Conservation (phyloP, 73 alveolate genomes). For the Paraurostyla sp. region DNA sequence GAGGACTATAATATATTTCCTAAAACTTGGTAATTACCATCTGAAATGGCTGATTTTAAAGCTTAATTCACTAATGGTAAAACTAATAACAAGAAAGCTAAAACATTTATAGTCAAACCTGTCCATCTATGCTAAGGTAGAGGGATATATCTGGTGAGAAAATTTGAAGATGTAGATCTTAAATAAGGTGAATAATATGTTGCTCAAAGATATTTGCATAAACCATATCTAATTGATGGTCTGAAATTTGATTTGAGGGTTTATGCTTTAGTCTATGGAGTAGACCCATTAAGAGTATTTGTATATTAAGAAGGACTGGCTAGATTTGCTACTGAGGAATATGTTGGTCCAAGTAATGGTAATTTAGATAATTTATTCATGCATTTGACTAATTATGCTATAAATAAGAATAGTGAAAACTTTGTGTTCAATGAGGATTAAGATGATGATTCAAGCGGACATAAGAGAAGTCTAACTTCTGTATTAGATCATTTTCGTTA, state of each 20-base stretch:
- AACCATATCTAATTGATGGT: conserved; percentile 96
- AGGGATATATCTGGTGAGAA: conserved; percentile 30
- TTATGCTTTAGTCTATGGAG: conserved; percentile 74
- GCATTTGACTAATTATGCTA: conserved; percentile 71
- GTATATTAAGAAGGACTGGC: conserved; percentile 77
- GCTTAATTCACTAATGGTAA: not conserved
- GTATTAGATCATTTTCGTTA: not conserved
- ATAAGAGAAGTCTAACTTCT: conserved; percentile 51
- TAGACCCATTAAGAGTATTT: conserved; percentile 73
- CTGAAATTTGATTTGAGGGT: conserved; percentile 97
- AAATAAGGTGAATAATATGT: conserved; percentile 61
- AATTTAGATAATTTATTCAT: conserved; percentile 60
- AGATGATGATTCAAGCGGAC: conserved; percentile 66
- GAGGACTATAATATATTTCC: conserved; percentile 50
- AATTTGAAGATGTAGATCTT: conserved; percentile 42
- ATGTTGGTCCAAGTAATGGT: conserved; percentile 66
- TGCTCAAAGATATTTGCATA: conserved; percentile 94
- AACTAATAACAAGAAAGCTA: conserved; percentile 10
- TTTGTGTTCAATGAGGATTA: conserved; percentile 58
- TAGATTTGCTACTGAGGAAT: conserved; percentile 75
- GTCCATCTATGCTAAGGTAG: conserved; percentile 38
- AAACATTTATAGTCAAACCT: conserved; percentile 41
- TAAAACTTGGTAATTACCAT: conserved; percentile 52
- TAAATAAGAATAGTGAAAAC: conserved; percentile 54
- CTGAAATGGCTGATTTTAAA: conserved; percentile 67